Evolutionary conservation across 2,329 filamentous ascomycete genomes (phyloP).

Genomic region (Colletotrichum sp.): DNA sequence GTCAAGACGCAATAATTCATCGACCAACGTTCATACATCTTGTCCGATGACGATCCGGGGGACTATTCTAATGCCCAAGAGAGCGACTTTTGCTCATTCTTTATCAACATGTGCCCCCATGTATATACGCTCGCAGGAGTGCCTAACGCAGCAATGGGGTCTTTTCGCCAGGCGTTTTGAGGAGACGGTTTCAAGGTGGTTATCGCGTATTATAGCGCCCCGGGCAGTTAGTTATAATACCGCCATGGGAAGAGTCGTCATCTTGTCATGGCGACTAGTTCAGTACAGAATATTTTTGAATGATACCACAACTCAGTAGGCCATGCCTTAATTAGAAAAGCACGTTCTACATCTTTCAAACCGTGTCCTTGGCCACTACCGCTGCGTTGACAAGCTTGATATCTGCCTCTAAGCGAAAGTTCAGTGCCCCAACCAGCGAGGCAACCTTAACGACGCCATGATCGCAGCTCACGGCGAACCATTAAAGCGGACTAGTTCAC

Average conservation of each 20-base stretch:
- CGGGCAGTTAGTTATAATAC: background rate
- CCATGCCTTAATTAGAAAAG: constrained; percentile 6
- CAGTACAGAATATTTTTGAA: constrained; percentile 15
- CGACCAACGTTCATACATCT: background rate
- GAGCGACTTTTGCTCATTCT: constrained; percentile 3
- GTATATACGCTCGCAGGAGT: constrained; percentile 12
- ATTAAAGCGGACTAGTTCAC: constrained; percentile 7
- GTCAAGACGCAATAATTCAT: constrained; percentile 38
- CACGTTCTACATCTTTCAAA: background rate
- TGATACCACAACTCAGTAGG: constrained; percentile 12
- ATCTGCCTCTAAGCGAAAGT: background rate
- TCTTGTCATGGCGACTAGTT: constrained; percentile 12
- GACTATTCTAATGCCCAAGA: constrained; percentile 3
- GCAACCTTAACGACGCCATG: background rate
- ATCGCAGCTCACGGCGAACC: background rate
- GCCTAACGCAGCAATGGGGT: constrained; percentile 16
- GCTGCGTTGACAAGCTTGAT: background rate
- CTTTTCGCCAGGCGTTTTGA: constrained; percentile 8
- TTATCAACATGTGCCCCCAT: constrained; percentile 1
- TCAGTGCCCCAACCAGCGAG: background rate
- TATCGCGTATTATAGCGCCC: constrained; percentile 10
- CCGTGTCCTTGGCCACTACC: background rate
- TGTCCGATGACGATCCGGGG: constrained; percentile 10
- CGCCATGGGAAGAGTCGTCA: constrained; percentile 11
- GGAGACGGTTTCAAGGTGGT: background rate